Conservation (phyloP, 768 basidiomycete genomes). For the Lentinula boryana region DNA sequence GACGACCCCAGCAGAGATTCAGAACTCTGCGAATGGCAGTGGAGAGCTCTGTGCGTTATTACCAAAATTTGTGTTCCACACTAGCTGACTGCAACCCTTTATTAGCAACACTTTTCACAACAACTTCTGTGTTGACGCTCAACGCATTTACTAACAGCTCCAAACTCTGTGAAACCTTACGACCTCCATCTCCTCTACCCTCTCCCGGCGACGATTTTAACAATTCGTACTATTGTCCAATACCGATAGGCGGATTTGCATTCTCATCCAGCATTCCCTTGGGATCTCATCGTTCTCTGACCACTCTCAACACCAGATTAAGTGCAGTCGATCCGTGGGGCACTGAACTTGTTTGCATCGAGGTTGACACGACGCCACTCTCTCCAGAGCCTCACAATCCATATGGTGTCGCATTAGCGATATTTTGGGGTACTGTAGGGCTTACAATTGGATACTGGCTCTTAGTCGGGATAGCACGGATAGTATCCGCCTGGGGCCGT, state of each 20-base stretch:
- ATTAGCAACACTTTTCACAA: conserved; percentile 81
- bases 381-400: conserved; percentile 48
- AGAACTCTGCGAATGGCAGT: conserved; percentile 53
- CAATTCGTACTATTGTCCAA: conserved; percentile 62
- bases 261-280: conserved; percentile 73
- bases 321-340: conserved; percentile 86
- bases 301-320: conserved; percentile 78
- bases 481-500: conserved; percentile 81
- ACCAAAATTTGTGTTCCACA: conserved; percentile 1
- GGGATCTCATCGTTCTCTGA: conserved; percentile 60
- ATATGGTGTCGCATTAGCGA: conserved; percentile 60
- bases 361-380: conserved; percentile 73
- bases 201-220: conserved; percentile 28
- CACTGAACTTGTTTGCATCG: conserved; percentile 77
- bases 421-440: conserved; percentile 70
- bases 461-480: conserved; percentile 72
- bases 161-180: conserved; percentile 73
- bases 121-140: conserved; percentile 76
- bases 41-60: conserved; percentile 58
- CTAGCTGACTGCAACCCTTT: not conserved
- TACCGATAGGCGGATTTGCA: conserved; percentile 73
- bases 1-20: conserved; percentile 47
- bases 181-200: conserved; percentile 67
- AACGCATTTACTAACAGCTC: conserved; percentile 63
- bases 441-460: conserved; percentile 80